A percentile compares a stretch with the other conserved stretches of the same genome.
Evolutionary conservation across 2,329 filamentous ascomycete species (phyloP).

Genomic region (Fusarium hainanense): DNA sequence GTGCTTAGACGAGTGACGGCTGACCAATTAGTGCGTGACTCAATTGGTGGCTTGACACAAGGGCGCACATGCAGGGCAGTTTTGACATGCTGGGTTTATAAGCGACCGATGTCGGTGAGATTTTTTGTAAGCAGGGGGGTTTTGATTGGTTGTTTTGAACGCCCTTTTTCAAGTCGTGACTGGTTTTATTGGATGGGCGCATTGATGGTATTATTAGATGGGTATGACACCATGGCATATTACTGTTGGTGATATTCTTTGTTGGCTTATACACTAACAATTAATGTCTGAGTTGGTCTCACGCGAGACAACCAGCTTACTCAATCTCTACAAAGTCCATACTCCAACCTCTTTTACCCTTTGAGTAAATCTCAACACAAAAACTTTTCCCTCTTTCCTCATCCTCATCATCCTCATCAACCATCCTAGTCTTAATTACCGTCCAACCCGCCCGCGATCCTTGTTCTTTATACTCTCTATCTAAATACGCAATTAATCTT

Average conservation of each 20-base stretch:
- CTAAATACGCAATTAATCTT: conserved; percentile 22
- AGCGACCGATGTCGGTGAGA: conserved; percentile 4
- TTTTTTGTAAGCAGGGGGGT: not conserved
- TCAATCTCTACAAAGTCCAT: conserved; percentile 39
- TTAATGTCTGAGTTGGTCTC: not conserved
- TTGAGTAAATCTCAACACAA: conserved; percentile 34
- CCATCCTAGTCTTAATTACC: conserved; percentile 29
- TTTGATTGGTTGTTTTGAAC: not conserved
- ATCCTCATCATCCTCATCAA: conserved; percentile 20
- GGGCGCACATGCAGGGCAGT: not conserved
- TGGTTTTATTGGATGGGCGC: not conserved
- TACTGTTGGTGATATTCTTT: not conserved
- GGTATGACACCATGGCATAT: not conserved
- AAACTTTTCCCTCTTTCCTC: conserved; percentile 1
- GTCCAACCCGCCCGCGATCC: conserved; percentile 20
- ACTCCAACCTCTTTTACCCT: conserved; percentile 28
- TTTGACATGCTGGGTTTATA: not conserved
- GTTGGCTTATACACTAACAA: not conserved
- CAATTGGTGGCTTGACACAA: not conserved
- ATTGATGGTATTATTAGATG: not conserved
- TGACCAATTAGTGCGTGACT: not conserved
- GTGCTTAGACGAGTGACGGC: not conserved
- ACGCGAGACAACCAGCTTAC: not conserved
- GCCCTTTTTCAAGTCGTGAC: not conserved
- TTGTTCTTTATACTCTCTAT: conserved; percentile 22